These are phyloP conservation scores for Scedosporium dehoogii DNA, from an alignment of 2,329 filamentous ascomycete genomes.

Conservation along the genomic window DNA sequence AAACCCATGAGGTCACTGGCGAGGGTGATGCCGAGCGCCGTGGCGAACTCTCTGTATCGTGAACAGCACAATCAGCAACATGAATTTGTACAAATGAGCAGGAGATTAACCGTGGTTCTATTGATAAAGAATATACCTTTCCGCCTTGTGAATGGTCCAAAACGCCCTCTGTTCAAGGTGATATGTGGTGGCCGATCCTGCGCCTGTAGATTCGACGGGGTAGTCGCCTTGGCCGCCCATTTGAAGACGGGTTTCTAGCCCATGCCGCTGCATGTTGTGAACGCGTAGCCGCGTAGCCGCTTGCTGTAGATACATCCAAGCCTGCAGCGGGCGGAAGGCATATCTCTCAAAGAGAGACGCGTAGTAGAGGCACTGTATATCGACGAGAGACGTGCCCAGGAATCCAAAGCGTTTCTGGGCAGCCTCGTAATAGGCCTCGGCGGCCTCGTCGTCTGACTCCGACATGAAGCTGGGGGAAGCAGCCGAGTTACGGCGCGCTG, in stretches of 20 bases:
- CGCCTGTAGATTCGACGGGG: neutral
- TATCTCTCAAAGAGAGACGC: conserved; percentile 15
- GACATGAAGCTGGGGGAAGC: conserved; percentile 1
- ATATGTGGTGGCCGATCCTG: neutral
- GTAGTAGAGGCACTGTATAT: conserved; percentile 17
- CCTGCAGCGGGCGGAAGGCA: conserved; percentile 12
- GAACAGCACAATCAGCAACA: neutral
- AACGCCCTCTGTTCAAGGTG: conserved; percentile 14
- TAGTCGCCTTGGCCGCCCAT: neutral
- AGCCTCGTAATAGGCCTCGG: conserved; percentile 14
- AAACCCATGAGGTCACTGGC: conserved; percentile 4
- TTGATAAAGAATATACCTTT: conserved; percentile 10
- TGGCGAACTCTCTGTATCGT: conserved; percentile 3
- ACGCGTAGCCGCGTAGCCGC: conserved; percentile 9
- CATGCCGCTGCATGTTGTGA: conserved; percentile 3
- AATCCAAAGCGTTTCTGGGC: conserved; percentile 14
- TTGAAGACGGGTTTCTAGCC: neutral
- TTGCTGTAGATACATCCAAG: conserved; percentile 15
- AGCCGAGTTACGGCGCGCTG: neutral
- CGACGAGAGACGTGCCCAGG: conserved; percentile 12
- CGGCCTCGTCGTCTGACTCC: conserved; percentile 6
- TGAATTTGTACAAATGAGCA: neutral
- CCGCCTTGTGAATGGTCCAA: conserved; percentile 15
- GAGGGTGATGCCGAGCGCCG: conserved; percentile 3
- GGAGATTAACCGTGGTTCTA: neutral